Conservation (phyloP, 768 basidiomycete genomes). For the Nevesoporus exiguus region DNA sequence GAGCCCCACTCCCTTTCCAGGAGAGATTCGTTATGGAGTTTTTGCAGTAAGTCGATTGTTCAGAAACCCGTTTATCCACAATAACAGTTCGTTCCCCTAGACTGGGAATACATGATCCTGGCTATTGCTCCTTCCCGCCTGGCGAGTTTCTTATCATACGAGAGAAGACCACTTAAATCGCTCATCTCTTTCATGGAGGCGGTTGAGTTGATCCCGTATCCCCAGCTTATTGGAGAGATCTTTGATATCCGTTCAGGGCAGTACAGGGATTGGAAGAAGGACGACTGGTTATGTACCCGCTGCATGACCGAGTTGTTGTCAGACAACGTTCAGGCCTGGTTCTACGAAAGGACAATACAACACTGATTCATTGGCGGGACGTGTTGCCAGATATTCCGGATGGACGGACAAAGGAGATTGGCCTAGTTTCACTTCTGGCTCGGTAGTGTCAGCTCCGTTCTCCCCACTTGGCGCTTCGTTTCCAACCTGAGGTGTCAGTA, state of each 20-base stretch:
- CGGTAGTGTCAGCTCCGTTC: neutral
- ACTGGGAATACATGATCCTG: slow-evolving; percentile 18
- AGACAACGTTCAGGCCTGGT: slow-evolving; percentile 12
- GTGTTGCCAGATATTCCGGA: neutral
- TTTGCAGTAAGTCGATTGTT: slow-evolving; percentile 24
- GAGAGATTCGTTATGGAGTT: slow-evolving; percentile 23
- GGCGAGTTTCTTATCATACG: slow-evolving; percentile 2
- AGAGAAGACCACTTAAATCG: slow-evolving; percentile 4
- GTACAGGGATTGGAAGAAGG: slow-evolving; percentile 28
- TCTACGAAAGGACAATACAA: neutral
- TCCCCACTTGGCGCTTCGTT: neutral
- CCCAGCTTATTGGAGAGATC: slow-evolving; percentile 13
- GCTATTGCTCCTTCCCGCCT: neutral
- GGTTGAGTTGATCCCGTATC: slow-evolving; percentile 7
- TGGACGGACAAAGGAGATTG: neutral
- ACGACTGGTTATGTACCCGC: slow-evolving; percentile 31
- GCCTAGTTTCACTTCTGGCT: neutral
- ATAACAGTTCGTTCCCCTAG: slow-evolving; percentile 1
- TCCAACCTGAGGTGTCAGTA: neutral
- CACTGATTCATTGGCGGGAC: neutral
- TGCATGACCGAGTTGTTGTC: slow-evolving; percentile 27
- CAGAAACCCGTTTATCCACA: neutral
- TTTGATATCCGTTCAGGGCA: slow-evolving; percentile 15
- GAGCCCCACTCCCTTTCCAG: slow-evolving; percentile 10
- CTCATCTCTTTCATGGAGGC: slow-evolving; percentile 3